Evolutionary conservation across 108 stramenopile species (phyloP).

Genomic region (Epithemia pelagica): DNA sequence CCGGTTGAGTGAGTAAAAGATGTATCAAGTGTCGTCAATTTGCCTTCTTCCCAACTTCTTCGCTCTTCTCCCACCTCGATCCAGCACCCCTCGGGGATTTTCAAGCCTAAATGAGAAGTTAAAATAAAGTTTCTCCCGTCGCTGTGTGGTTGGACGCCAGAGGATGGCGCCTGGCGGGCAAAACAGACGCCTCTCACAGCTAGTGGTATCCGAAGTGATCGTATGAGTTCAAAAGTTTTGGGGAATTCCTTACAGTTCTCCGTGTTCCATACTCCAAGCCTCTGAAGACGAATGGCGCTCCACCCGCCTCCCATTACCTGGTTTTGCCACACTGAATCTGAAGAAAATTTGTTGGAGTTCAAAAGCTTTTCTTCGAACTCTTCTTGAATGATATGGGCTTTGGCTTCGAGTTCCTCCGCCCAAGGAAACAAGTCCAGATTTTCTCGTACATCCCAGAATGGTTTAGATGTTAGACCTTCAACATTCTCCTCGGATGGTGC

Average conservation of each 20-base stretch:
- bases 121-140: conserved; percentile 93
- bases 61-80: conserved; percentile 72
- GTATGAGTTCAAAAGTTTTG: conserved; percentile 68
- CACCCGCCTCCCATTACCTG: conserved; percentile 90
- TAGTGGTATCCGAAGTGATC: conserved; percentile 73
- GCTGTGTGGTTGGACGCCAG: conserved; percentile 80
- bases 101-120: conserved; percentile 83
- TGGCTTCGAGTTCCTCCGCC: conserved; percentile 70
- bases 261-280: conserved; percentile 86
- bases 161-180: conserved; percentile 77
- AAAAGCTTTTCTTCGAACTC: conserved; percentile 67
- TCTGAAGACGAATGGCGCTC: conserved; percentile 83
- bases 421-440: conserved; percentile 63
- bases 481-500: conserved; percentile 88
- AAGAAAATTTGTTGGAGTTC: conserved; percentile 33
- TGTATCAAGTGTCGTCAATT: conserved; percentile 81
- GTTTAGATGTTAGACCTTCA: conserved; percentile 80
- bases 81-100: conserved; percentile 72
- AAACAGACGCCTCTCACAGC: conserved; percentile 94
- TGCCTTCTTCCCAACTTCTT: conserved; percentile 62
- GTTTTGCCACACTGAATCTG: conserved; percentile 78
- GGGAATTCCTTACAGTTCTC: conserved; percentile 84
- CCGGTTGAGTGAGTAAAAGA: conserved; percentile 87
- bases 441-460: conserved; percentile 71
- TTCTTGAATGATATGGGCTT: conserved; percentile 60